Evolutionary conservation across 768 basidiomycete species (phyloP), one percentile per base, ranked within the genome.

Genomic region (Mycena floridula): DNA sequence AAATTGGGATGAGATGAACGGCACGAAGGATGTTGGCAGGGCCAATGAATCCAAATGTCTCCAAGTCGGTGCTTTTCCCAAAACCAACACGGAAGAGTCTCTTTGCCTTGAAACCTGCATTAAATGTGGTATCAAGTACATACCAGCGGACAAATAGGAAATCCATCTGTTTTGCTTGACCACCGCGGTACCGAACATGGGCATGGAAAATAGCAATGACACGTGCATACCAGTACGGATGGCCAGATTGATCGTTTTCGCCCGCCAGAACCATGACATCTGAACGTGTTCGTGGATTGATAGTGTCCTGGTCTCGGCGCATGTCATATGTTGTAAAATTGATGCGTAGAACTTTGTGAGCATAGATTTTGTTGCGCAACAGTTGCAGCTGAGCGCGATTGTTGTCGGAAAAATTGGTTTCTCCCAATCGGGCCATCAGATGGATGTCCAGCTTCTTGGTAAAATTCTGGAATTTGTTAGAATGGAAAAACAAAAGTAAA

Each of bases 31-130:
- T 57, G 0, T 56, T 43, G 1, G 45, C 46, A 0, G 73, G 74
- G 47, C 72, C 55, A 0, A 74, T 12, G 32, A 75, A 75, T 0
- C 71, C 62, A 47, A 72, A 74, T 1, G 62, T 55, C 1, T 55
- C 50, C 0, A 43, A 25, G 16, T 63, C 57, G 1, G 53, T 35
- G 3, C 41, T 13, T 6, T 54, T 40, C 0, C 65, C 40, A 28
- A 67, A 72, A 0, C 47, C 47, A 15, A 70, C 37, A 1, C 53
- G 46, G 25, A 56, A 59, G 1, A 67, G 55, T 1, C 52, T 54
- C 2, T 55, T 42, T 0, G 45, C 32, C 2, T 47, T 26, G 42
- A 52, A 61, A 0, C 66, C 55, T 2, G 44, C 37, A 23, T 38
- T 23, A 25, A 45, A 45, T 9, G 36, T 44, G 1, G 25, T 26